These are phyloP conservation scores for Malus fusca DNA, from an alignment of 306 rosid species.

Conservation along the genomic window DNA sequence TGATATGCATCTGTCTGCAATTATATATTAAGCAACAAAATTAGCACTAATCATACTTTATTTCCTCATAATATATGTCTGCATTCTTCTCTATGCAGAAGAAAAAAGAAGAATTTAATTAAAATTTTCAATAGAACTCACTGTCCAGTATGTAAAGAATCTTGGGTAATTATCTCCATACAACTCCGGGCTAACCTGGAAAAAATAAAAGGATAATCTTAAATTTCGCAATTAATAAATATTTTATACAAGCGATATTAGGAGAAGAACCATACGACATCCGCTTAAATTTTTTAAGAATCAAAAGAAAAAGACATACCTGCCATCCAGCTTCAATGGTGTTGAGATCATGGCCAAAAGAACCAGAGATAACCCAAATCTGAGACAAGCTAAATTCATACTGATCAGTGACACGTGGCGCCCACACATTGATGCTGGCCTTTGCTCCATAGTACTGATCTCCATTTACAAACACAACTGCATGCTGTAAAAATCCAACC, in stretches of 20 bases:
- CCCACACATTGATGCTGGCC: slow-evolving; percentile 86
- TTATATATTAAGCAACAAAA: not conserved
- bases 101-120: not conserved
- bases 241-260: not conserved
- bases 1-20: slow-evolving; percentile 91
- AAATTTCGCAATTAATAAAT: no score
- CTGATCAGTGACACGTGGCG: slow-evolving; percentile 65
- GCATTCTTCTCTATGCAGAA: not conserved
- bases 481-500: slow-evolving; percentile 56
- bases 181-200: slow-evolving; percentile 92
- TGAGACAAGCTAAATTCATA: slow-evolving; percentile 95
- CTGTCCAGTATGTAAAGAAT: slow-evolving; percentile 98
- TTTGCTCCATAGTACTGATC: slow-evolving; percentile 97
- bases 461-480: slow-evolving; percentile 88
- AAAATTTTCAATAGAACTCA: slow-evolving; percentile 25
- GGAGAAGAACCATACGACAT: not conserved
- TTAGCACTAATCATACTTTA: not conserved
- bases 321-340: slow-evolving; percentile 99
- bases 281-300: not conserved
- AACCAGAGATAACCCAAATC: slow-evolving; percentile 93
- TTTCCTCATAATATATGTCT: not conserved
- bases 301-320: slow-evolving; percentile 31
- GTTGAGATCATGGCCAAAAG: slow-evolving; percentile 80
- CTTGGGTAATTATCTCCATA: slow-evolving; percentile 94
- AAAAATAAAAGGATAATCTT: not conserved